Evolutionary conservation across 169 alveolate genomes (phyloP), one percentile per base, ranked within the genome.

Genomic region (Cryptosporidium felis): DNA sequence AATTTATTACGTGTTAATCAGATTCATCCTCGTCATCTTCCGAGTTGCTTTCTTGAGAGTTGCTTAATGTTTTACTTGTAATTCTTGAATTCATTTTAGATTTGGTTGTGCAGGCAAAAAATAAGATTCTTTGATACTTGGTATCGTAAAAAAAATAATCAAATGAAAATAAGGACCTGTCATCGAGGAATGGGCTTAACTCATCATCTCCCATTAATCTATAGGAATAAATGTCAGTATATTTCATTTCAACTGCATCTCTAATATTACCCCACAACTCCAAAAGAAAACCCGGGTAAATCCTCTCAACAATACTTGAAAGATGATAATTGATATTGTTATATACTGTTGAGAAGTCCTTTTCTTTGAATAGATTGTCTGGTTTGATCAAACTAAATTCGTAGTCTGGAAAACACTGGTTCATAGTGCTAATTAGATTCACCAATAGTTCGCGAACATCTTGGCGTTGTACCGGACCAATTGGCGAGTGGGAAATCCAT

Each of bases 371-470:
- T 59, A 90, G 63, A 66, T 80, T 81, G n/a, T 80, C 93, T 23
- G 93, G 93, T 10, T 82, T 90, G 28, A 90, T 44, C 42, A 90
- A 47, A 53, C 92, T 90, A 66, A 90, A 90, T 51, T 90, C 93
- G 74, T 89, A 90, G 61, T 90, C 92, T 0, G 93, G 93, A 51
- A 90, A 90, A 81, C 93, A 90, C 63, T 89, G 92, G 49, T 90
- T 90, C 61, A 90, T 74, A 4, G 93, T 81, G 30, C 89, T 61
- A 18, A 90, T 90, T 45, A 90, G 85, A 56, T 90, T 89, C 42
- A 90, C 91, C 30, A 89, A 80, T 46, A 89, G 38, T 4, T 90
- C 93, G 40, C 88, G 80, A 21, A 60, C 65, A 18, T 53, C 80
- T 40, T 41, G 89, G 23, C 66, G 89, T 44, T 53, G 82, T n/a